Evolutionary conservation across 2,329 filamentous ascomycete genomes (phyloP), one percentile per base, ranked within the genome.

Genomic region (Thielaviopsis populi): DNA sequence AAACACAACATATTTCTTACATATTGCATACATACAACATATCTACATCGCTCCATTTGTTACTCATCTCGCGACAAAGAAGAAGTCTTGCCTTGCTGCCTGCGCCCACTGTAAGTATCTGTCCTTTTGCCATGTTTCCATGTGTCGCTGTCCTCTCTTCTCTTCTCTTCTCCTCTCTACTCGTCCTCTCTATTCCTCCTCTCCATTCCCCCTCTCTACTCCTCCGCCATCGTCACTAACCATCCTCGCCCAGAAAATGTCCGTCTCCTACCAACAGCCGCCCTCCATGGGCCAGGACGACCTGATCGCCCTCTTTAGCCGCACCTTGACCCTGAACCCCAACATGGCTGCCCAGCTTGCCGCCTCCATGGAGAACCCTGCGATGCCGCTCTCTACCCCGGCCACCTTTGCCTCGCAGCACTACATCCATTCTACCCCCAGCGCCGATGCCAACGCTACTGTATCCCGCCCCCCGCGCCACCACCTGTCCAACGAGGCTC

Each of bases 401-500:
- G 42, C 62, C 41, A 43, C 48, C 19, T 61, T 42, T 50, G 59
- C 65, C 30, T 61, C 61, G 24, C 41, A 33, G 24, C 62, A 63
- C 62, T 63, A 63, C 17, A 63, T 56, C n/a, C 62, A 56, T 15
- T 48, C 50, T 17, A 30, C 65, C 17, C n/a, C 65, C 4, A 41
- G 59, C 15, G 50, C 65, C 11, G 17, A 48, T 59, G 27, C 64
- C 30, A 40, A 40, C 10, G 24, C 54, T 19, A 30, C 50, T 48
- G 24, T 48, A 37, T 17, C 22, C 17, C 59, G 59, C 8, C 19
- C 59, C 13, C 59, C 59, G 27, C 59, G 61, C n/a, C 62, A 63
- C 30, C 65, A 66, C 59, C 27, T 66, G 24, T 66, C 65, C 42
- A 66, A 82, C 7, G 82, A 86, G 68, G 76, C 77, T 15, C 78